Evolutionary conservation across 176 grass and related monocot species (phyloP).

Genomic region (Avena eriantha): DNA sequence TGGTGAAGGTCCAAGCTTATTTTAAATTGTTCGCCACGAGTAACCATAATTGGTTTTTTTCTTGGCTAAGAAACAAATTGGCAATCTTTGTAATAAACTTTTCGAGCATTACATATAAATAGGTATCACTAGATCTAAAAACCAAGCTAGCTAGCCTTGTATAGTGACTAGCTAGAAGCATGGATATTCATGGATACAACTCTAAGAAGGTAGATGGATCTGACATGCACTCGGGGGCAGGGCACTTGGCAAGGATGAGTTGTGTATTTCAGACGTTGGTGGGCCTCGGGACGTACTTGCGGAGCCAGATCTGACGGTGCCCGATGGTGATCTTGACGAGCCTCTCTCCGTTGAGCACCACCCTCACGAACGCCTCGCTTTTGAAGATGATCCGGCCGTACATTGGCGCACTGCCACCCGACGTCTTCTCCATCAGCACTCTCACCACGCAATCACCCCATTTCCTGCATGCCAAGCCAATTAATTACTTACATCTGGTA

Average conservation of each 20-base stretch:
- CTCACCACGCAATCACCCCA: conserved; percentile 54
- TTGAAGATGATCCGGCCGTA: conserved; percentile 59
- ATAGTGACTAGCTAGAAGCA: background rate
- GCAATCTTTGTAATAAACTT: background rate
- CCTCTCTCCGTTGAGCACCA: conserved; percentile 38
- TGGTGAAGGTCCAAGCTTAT: background rate
- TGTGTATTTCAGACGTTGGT: background rate
- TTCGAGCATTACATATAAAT: background rate
- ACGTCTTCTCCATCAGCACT: conserved; percentile 46
- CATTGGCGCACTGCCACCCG: background rate
- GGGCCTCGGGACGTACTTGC: conserved; percentile 42
- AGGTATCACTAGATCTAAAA: background rate
- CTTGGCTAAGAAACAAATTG: background rate
- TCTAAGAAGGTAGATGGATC: background rate
- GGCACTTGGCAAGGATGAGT: background rate
- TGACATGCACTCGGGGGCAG: background rate
- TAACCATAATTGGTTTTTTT: background rate
- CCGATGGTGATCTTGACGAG: conserved; percentile 31
- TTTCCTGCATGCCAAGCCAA: conserved; percentile 19
- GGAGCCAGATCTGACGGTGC: conserved; percentile 40
- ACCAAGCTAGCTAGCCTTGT: background rate
- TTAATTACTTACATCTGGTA: background rate
- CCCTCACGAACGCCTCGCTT: conserved; percentile 28
- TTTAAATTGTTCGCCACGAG: too few relatives aligned
- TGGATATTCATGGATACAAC: background rate